Percentiles rank a stretch among this genome's conserved stretches.
Evolutionary conservation across 805 yeast species (phyloP).

Genomic region (Starmera amethionina): DNA sequence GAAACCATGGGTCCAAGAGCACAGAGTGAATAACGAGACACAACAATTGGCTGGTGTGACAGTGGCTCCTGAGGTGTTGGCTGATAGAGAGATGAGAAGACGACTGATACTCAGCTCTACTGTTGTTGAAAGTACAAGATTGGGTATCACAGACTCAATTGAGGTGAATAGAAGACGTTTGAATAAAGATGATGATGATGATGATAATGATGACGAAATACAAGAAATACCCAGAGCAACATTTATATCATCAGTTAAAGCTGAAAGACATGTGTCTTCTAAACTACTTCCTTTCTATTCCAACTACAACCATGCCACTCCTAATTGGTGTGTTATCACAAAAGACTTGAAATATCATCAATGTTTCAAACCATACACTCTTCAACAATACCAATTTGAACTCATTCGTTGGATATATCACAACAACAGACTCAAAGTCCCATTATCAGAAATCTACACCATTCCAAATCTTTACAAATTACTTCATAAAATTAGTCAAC

Average conservation of each 20-base stretch:
- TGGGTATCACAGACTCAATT: not conserved
- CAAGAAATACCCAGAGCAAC: not conserved
- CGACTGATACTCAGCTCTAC: conserved; percentile 3
- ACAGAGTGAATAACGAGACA: not conserved
- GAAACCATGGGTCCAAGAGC: not conserved
- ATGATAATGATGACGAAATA: not conserved
- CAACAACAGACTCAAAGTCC: conserved; percentile 7
- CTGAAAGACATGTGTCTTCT: no score
- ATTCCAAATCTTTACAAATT: conserved; percentile 6
- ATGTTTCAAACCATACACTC: not conserved
- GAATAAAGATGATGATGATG: not conserved
- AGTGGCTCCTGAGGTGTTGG: no score
- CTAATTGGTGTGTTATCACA: not conserved
- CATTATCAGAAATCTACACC: conserved; percentile 8
- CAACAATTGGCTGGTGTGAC: not conserved
- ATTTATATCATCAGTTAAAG: not conserved
- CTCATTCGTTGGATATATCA: conserved; percentile 15
- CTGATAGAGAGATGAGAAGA: no score
- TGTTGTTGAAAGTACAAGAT: conserved; percentile 8
- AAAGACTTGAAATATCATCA: not conserved
- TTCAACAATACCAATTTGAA: conserved; percentile 6
- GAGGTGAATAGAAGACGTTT: not conserved
- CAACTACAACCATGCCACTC: not conserved
- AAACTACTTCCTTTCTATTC: not conserved
- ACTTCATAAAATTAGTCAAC: conserved; percentile 9